Evolutionary conservation across 805 yeast genomes (phyloP), one percentile per base, ranked within the genome.

Genomic region (Hanseniaspora meyeri): DNA sequence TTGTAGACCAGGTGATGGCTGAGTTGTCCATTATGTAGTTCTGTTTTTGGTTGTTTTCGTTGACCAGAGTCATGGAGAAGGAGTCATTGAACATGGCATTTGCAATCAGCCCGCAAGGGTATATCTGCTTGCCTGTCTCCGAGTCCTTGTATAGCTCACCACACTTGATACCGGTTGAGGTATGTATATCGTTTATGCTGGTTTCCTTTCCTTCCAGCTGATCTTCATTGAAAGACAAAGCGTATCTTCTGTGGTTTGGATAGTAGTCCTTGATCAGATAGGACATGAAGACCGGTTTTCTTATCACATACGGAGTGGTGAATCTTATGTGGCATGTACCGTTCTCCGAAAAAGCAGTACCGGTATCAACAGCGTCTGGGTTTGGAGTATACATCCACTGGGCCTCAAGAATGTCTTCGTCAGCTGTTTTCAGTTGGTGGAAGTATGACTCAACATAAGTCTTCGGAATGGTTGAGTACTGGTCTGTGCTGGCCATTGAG

Each of bases 91-190:
- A 91, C 68, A 79, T 70, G 0, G 97, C 87, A 70, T 91, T 91
- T 53, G 97, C 95, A 61, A 91, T 88, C 51, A 91, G 76, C 0
- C 98, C 98, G 72, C 97, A 93, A 17, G 98, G 98, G 67, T 91
- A 91, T 59, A 81, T 77, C 36, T 86, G 80, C 62, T 74, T 75
- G 34, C 86, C 84, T 6, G 49, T 55, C 24, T 77, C 76, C 6
- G 67, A 62, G 52, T 72, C 68, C 34, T 75, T 67, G 16, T 78
- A 76, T 62, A 85, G 68, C n/a, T 90, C 89, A 62, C 78, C 76
- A 72, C 95, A 85, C 59, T 77, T 76, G 52, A 72, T 70, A 57
- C 77, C 78, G 34, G 73, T 75, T 24, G 70, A 70, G 56, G 74
- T 71, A 60, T 76, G 78, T 27, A 91, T 72, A 42, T 70, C 75